Conservation (phyloP, 345 rosid species). For the Laguncularia racemosa region DNA sequence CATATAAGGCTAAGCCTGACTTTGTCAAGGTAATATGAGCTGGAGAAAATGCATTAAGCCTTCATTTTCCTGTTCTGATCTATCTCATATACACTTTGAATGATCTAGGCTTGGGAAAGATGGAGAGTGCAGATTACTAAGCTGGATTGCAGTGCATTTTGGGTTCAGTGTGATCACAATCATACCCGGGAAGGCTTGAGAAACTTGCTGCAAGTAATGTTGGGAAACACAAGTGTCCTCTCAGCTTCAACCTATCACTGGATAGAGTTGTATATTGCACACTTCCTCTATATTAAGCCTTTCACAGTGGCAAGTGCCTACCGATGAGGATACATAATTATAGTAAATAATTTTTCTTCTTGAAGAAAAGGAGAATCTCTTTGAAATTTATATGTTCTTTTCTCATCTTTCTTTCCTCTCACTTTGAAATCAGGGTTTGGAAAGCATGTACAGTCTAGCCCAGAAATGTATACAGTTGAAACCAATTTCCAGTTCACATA, state of each 20-base stretch:
- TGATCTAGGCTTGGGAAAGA: conserved; percentile 78
- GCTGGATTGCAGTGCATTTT: conserved; percentile 75
- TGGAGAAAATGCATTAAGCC: conserved; percentile 7
- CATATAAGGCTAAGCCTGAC: conserved; percentile 78
- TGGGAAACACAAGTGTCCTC: conserved; percentile 60
- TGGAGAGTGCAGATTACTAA: conserved; percentile 87
- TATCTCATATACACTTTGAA: conserved; percentile 1
- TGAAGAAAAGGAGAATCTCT: background rate
- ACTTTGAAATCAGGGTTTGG: conserved; percentile 59
- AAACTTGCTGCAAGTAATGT: conserved; percentile 79
- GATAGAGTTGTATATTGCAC: conserved; percentile 79
- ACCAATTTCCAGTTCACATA: conserved; percentile 52
- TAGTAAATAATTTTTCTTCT: background rate
- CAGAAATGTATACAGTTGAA: conserved; percentile 79
- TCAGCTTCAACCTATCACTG: conserved; percentile 58
- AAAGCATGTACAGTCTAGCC: conserved; percentile 81
- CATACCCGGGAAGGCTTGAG: conserved; percentile 84
- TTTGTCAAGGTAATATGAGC: conserved; percentile 64
- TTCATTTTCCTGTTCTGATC: conserved; percentile 2
- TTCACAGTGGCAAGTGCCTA: conserved; percentile 57
- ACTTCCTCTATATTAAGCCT: conserved; percentile 74
- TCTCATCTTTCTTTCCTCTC: conserved; percentile 5
- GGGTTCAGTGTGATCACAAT: conserved; percentile 82
- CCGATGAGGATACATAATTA: conserved; percentile 1
- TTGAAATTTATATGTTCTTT: conserved; percentile 8